These are phyloP conservation scores for Cytospora chrysosperma DNA, from an alignment of 2,329 filamentous ascomycete genomes.

Conservation along the genomic window DNA sequence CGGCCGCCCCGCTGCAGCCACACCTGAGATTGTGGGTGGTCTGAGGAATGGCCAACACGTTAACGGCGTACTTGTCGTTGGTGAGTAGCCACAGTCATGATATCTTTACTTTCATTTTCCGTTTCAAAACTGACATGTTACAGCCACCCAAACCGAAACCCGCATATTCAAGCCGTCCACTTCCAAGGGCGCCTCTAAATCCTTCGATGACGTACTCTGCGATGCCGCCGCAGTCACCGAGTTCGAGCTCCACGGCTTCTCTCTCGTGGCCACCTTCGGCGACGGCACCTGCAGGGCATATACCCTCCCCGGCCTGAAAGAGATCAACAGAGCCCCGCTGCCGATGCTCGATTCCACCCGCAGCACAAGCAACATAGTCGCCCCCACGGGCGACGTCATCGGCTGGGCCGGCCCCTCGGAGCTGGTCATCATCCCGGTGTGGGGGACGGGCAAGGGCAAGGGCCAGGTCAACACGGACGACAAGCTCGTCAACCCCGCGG, in stretches of 20 bases:
- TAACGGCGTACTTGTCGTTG: slow-evolving; percentile 77
- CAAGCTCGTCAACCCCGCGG: slow-evolving; percentile 73
- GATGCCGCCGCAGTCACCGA: slow-evolving; percentile 76
- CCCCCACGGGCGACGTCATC: slow-evolving; percentile 76
- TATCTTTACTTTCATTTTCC: neutral
- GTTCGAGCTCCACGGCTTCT: slow-evolving; percentile 72
- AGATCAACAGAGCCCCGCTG: slow-evolving; percentile 69
- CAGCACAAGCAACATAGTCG: slow-evolving; percentile 68
- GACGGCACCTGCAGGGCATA: slow-evolving; percentile 79
- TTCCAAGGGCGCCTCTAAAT: slow-evolving; percentile 87
- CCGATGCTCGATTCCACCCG: slow-evolving; percentile 71
- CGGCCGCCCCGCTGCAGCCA: slow-evolving; percentile 74
- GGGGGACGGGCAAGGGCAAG: slow-evolving; percentile 69
- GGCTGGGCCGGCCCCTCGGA: slow-evolving; percentile 89
- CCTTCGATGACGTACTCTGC: slow-evolving; percentile 80
- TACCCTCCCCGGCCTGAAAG: slow-evolving; percentile 83
- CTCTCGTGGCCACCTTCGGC: slow-evolving; percentile 80
- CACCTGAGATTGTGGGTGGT: slow-evolving; percentile 70
- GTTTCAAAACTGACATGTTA: slow-evolving; percentile 29
- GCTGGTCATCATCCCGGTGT: slow-evolving; percentile 77
- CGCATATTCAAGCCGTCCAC: slow-evolving; percentile 84
- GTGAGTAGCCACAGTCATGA: slow-evolving; percentile 42
- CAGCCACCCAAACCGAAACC: slow-evolving; percentile 69
- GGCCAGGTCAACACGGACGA: slow-evolving; percentile 59
- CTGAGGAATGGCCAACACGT: slow-evolving; percentile 73